Conservation (phyloP, 495 filamentous ascomycete genomes). For the Cairneyella variabilis region DNA sequence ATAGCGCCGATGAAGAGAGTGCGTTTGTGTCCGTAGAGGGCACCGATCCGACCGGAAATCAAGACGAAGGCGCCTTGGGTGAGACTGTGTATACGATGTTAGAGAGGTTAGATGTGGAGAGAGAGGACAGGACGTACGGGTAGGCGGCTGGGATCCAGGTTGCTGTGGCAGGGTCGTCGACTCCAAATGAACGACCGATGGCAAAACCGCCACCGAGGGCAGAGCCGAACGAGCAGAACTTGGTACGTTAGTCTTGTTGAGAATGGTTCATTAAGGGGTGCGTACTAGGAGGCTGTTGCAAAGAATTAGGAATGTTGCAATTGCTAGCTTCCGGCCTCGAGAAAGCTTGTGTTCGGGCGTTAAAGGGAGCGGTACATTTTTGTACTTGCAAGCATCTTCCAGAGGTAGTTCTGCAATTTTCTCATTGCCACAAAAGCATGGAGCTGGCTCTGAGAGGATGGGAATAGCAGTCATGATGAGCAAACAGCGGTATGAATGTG, state of each 20-base stretch:
- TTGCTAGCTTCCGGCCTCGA: not conserved
- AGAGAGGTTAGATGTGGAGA: not conserved
- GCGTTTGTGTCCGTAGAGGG: conserved; percentile 46
- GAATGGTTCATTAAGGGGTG: not conserved
- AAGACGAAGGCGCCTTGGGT: conserved; percentile 11
- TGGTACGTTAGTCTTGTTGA: not conserved
- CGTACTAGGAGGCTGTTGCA: not conserved
- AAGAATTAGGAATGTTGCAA: not conserved
- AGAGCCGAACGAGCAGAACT: not conserved
- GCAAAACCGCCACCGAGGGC: not conserved
- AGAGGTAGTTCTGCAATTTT: no score
- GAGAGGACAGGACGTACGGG: not conserved
- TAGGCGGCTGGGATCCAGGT: conserved; percentile 1
- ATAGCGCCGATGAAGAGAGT: conserved; percentile 36
- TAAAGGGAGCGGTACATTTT: not conserved
- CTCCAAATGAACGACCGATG: not conserved
- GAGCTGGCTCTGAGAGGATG: no score
- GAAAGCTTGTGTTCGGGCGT: not conserved
- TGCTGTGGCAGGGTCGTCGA: not conserved
- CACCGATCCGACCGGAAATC: conserved; percentile 40
- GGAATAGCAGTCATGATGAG: no score
- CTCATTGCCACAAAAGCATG: no score
- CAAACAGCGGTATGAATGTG: no score
- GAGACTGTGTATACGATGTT: not conserved
- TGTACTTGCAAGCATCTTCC: not conserved